Evolutionary conservation across 176 grass and related monocot species (phyloP).

Genomic region (Carex pumila): DNA sequence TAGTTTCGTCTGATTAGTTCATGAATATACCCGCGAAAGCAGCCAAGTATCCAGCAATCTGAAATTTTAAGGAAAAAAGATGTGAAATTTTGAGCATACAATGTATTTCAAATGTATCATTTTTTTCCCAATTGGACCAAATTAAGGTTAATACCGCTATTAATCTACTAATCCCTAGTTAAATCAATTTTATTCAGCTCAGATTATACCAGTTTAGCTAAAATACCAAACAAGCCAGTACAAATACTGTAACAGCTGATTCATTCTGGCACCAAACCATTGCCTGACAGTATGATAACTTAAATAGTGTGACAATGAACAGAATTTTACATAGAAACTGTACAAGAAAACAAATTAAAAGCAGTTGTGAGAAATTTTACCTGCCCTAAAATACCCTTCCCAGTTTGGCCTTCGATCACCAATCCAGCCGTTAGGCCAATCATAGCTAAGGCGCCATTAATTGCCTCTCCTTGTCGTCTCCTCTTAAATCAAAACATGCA

Average conservation of each 20-base stretch:
- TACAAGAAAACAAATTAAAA: neutral
- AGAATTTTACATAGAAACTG: neutral
- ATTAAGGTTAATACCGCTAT: neutral
- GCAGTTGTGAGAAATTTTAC: constrained; percentile 29
- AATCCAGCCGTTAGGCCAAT: constrained; percentile 78
- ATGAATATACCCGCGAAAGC: constrained; percentile 44
- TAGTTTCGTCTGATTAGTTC: neutral
- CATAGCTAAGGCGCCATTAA: constrained; percentile 82
- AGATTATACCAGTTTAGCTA: neutral
- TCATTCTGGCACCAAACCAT: neutral
- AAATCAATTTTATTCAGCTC: neutral
- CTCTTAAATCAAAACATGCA: constrained; percentile 38
- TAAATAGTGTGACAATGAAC: neutral
- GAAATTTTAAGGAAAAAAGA: constrained; percentile 30
- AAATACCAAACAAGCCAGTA: neutral
- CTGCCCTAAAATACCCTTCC: constrained; percentile 89
- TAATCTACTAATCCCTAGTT: neutral
- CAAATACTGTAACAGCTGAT: neutral
- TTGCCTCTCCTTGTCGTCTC: constrained; percentile 65
- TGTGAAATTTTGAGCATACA: neutral
- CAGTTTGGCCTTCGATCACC: constrained; percentile 75
- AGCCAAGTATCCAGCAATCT: constrained; percentile 70
- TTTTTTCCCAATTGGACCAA: neutral
- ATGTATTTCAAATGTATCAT: neutral
- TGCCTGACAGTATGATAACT: neutral